Percentiles rank a stretch among this genome's conserved stretches.
Conservation (phyloP, 805 yeast genomes). For the Ogataea kodamae region DNA sequence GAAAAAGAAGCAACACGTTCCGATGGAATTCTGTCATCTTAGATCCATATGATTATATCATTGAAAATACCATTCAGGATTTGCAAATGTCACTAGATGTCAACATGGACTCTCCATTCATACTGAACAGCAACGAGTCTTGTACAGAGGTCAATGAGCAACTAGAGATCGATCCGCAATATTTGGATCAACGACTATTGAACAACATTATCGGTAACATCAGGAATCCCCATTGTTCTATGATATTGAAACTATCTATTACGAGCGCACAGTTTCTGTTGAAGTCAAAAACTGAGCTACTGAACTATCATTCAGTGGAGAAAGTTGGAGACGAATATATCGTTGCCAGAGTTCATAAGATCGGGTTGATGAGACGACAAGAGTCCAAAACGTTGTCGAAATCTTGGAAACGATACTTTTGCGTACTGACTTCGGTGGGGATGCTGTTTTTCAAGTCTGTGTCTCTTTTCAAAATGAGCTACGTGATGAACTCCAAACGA, state of each 20-base stretch:
- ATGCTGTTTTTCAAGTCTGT: constrained; percentile 42
- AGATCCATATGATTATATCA: constrained; percentile 39
- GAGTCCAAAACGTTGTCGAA: constrained; percentile 34
- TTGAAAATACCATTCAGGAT: constrained; percentile 22
- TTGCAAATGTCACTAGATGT: constrained; percentile 23
- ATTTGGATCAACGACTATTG: constrained; percentile 18
- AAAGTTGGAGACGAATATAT: constrained; percentile 21
- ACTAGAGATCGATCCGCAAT: constrained; percentile 7
- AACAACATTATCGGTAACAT: constrained; percentile 16
- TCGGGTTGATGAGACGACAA: constrained; percentile 39
- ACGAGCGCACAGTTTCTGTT: constrained; percentile 26
- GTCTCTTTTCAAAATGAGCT: constrained; percentile 34
- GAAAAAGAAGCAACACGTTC: constrained; percentile 31
- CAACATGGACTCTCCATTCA: constrained; percentile 24
- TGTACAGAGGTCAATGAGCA: constrained; percentile 10
- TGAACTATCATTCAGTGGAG: constrained; percentile 10
- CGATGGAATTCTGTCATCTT: constrained; percentile 25
- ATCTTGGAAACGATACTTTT: constrained; percentile 44
- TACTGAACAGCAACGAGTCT: constrained; percentile 9
- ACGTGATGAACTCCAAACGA: constrained; percentile 12
- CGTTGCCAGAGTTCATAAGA: constrained; percentile 37
- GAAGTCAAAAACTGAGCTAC: constrained; percentile 13
- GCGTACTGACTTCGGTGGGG: constrained; percentile 49
- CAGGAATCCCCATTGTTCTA: constrained; percentile 18
- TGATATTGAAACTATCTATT: constrained; percentile 27